These are phyloP conservation scores for Stereum hirsutum DNA, from an alignment of 1,284 basidiomycete genomes.

Conservation along the genomic window DNA sequence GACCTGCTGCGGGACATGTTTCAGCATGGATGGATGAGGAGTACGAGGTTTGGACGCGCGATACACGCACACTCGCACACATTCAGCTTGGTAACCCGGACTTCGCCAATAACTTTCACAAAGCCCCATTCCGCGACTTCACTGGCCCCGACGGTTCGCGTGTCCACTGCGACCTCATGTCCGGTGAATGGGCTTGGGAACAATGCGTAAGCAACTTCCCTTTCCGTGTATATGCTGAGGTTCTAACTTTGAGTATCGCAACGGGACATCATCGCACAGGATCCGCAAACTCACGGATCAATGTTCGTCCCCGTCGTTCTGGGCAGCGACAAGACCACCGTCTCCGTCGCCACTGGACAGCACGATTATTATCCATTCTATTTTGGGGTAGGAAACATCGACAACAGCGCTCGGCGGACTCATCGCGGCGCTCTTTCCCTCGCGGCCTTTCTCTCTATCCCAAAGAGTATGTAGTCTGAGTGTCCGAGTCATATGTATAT, in stretches of 20 bases:
- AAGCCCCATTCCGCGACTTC: background rate
- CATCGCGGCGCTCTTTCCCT: background rate
- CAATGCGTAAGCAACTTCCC: background rate
- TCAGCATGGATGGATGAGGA: background rate
- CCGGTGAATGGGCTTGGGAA: background rate
- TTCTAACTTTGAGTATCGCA: background rate
- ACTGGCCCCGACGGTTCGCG: background rate
- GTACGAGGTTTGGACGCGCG: background rate
- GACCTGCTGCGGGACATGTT: no score
- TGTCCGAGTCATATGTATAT: background rate
- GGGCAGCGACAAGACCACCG: conserved; percentile 12
- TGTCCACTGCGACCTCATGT: background rate
- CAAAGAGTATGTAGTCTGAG: background rate
- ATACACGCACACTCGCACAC: background rate
- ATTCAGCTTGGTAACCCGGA: background rate
- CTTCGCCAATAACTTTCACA: background rate
- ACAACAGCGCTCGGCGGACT: background rate
- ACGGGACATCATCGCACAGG: background rate
- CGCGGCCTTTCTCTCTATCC: background rate
- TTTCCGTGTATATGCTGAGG: background rate
- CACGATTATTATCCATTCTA: conserved; percentile 10
- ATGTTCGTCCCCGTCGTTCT: conserved; percentile 5
- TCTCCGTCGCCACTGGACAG: conserved; percentile 10
- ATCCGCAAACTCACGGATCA: background rate
- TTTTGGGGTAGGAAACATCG: background rate